Percentiles rank a stretch among this genome's conserved stretches.
Conservation (phyloP, 805 yeast genomes). For the Myxozyma udenii region DNA sequence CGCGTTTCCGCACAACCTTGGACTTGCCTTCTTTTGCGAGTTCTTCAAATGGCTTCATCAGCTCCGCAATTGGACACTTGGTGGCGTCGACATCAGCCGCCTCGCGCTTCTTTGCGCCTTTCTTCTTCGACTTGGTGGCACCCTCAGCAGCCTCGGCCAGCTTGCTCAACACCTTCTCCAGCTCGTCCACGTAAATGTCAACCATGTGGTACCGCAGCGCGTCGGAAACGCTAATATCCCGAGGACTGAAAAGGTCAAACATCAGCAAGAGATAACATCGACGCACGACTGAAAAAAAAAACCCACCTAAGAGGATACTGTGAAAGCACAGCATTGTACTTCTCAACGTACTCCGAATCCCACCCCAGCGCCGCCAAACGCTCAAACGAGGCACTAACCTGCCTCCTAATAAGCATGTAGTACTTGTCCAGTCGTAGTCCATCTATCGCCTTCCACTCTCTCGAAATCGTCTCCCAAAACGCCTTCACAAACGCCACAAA, state of each 20-base stretch:
- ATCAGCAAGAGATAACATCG: too few species aligned
- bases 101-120: too few species aligned
- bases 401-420: constrained; percentile 74
- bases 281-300: constrained; percentile 32
- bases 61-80: constrained; percentile 50
- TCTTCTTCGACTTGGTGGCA: too few species aligned
- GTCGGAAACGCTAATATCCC: constrained; percentile 49
- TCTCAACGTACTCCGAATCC: constrained; percentile 48
- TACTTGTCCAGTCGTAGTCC: constrained; percentile 60
- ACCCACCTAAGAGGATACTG: constrained; percentile 38
- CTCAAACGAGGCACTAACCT: constrained; percentile 60
- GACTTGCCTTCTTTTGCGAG: constrained; percentile 49
- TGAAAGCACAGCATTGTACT: constrained; percentile 46
- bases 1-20: constrained; percentile 64
- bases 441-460: constrained; percentile 73
- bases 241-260: constrained; percentile 11
- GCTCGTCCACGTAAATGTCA: constrained; percentile 81
- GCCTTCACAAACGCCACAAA: constrained; percentile 59
- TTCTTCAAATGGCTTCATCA: constrained; percentile 60
- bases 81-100: too few species aligned
- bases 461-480: constrained; percentile 73
- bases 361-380: constrained; percentile 55
- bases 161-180: constrained; percentile 61
- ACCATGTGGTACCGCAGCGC: constrained; percentile 81
- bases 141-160: constrained; percentile 37